Evolutionary conservation across 163 green algal species (phyloP), one percentile per base, ranked within the genome.

Genomic region (Scenedesmus sp.): DNA sequence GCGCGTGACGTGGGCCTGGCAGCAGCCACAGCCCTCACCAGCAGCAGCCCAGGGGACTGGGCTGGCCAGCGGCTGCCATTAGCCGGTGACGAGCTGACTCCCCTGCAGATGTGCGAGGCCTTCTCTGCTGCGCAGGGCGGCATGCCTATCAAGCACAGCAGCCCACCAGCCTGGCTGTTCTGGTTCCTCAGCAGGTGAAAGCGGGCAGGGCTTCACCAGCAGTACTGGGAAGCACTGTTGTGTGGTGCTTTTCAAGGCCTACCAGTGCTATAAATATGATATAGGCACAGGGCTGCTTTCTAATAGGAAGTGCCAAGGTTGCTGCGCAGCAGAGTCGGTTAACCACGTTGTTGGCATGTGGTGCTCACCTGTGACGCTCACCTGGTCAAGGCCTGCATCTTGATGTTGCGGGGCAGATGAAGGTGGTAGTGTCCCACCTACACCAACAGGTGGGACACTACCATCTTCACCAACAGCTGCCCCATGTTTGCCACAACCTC

Each of bases 21-120:
- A 9, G 93, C 86, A 3, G 93, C 88, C 26, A 72, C 43, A 22
- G 89, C 88, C 13, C 42, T 94, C 24, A 88, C 61, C 33, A 92
- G 68, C 61, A 61, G 26, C 37, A 81, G 59, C 40, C 24, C 53
- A 1, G n/a, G 3, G 16, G 46, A 40, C 1, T 92, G 72, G 40
- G 89, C 89, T 2, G 82, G 82, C 0, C 89, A 43, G 18, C 24
- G 46, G 4, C 70, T 93, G 37, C 76, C 92, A 56, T 73, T 95
- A 20, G 92, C 93, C 0, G 94, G 93, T 0, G 94, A 96, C 70
- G 93, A 94, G 90, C 94, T 96, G 16, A 96, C 78, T 0, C 94
- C 94, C 4, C 43, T 49, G 24, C 86, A 96, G 81, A 93, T 96
- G 89, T 94, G 89, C 46, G 86, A 85, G 35, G 92, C 86, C 0